Conservation (phyloP, 352 stramenopile species). For the Phytophthora foliorum region DNA sequence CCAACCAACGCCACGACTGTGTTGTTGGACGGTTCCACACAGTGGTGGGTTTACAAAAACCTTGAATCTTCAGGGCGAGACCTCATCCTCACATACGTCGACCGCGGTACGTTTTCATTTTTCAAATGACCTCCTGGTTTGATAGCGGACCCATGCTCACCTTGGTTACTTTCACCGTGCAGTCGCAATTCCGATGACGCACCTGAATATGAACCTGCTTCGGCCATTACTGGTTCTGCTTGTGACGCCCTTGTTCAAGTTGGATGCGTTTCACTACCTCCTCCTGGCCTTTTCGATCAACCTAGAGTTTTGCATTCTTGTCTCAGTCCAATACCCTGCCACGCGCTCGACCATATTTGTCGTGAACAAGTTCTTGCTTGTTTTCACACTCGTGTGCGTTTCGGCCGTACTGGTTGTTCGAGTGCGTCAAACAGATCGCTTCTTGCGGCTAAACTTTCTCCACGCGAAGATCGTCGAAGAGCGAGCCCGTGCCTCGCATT, state of each 20-base stretch:
- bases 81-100: conserved; percentile 60
- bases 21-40: conserved; percentile 38
- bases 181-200: conserved; percentile 72
- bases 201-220: conserved; percentile 77
- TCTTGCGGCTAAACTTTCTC: conserved; percentile 80
- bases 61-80: conserved; percentile 56
- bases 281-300: conserved; percentile 69
- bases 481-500: conserved; percentile 63
- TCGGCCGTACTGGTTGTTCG: conserved; percentile 69
- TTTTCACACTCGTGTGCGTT: conserved; percentile 68
- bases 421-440: conserved; percentile 79
- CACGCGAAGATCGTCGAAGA: conserved; percentile 81
- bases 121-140: neutral
- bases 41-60: conserved; percentile 75
- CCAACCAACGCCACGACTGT: conserved; percentile 29
- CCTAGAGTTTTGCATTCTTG: conserved; percentile 70
- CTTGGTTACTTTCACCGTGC: neutral
- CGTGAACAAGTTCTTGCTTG: conserved; percentile 77
- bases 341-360: conserved; percentile 69
- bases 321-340: conserved; percentile 71
- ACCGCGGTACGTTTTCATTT: conserved; percentile 43
- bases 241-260: conserved; percentile 74
- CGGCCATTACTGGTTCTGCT: conserved; percentile 72
- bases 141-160: neutral
- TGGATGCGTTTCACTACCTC: conserved; percentile 81